phyloP scores from a whole-genome alignment of 2,329 filamentous ascomycete genomes.

The Lecanicillium sp. region DNA sequence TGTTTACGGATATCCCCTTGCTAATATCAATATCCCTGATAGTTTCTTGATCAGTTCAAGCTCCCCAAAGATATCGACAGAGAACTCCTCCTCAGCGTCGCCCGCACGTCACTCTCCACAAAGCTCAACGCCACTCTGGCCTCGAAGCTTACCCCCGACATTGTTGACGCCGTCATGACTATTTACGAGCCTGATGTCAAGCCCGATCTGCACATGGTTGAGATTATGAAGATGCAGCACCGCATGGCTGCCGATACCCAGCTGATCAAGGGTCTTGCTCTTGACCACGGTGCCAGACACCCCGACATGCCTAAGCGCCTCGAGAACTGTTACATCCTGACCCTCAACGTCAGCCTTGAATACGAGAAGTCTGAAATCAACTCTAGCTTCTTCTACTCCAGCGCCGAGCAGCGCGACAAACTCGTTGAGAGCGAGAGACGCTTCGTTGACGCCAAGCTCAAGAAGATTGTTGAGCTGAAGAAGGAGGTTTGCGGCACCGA shows the following conservation, averaged over 20 bases:
- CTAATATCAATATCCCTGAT: constrained; percentile 14
- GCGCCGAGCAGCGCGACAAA: constrained; percentile 94
- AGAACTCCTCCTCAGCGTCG: constrained; percentile 88
- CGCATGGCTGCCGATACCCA: constrained; percentile 92
- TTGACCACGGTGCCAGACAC: constrained; percentile 94
- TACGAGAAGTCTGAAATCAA: constrained; percentile 99
- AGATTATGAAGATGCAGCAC: constrained; percentile 99
- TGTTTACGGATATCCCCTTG: not conserved
- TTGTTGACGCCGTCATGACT: constrained; percentile 91
- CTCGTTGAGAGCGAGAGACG: constrained; percentile 94
- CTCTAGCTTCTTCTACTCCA: constrained; percentile 97
- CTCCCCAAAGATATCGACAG: constrained; percentile 81
- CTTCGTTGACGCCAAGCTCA: constrained; percentile 92
- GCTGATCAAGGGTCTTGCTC: constrained; percentile 83
- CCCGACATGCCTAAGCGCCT: constrained; percentile 97
- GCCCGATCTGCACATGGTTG: constrained; percentile 97
- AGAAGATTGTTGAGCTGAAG: constrained; percentile 97
- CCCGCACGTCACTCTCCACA: constrained; percentile 87
- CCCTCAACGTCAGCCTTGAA: constrained; percentile 91
- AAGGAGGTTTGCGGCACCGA: constrained; percentile 94
- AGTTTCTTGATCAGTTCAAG: constrained; percentile 96
- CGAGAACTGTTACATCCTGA: constrained; percentile 92
- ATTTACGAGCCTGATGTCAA: constrained; percentile 88
- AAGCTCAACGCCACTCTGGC: constrained; percentile 89
- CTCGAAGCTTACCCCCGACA: constrained; percentile 84